phyloP scores from a whole-genome alignment of 2,329 filamentous ascomycete species.

The Alternaria sp. region DNA sequence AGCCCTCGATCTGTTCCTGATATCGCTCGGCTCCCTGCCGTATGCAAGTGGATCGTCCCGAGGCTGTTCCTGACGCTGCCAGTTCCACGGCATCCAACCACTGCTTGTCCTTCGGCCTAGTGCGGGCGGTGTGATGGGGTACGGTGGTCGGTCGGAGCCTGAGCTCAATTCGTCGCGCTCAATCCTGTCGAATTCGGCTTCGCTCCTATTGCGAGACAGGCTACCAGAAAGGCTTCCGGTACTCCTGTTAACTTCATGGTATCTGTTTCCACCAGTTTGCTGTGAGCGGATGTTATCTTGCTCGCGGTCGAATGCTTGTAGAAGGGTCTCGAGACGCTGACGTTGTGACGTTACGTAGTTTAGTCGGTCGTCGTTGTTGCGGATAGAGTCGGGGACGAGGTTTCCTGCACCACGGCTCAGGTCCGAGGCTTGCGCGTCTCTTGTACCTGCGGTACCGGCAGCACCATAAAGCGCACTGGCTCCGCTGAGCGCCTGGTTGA shows the following conservation, averaged over 20 bases:
- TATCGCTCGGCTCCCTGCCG: conserved; percentile 37
- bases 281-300: conserved; percentile 65
- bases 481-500: conserved; percentile 76
- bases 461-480: conserved; percentile 60
- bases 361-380: conserved; percentile 71
- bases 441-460: conserved; percentile 34
- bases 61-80: conserved; percentile 43
- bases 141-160: conserved; percentile 57
- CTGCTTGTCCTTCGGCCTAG: conserved; percentile 43
- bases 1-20: conserved; percentile 35
- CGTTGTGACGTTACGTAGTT: conserved; percentile 80
- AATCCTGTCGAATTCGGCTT: conserved; percentile 89
- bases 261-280: conserved; percentile 54
- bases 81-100: conserved; percentile 62
- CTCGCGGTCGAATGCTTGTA: conserved; percentile 82
- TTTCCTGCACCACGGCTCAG: conserved; percentile 64
- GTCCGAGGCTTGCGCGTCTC: conserved; percentile 57
- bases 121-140: conserved; percentile 45
- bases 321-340: conserved; percentile 75
- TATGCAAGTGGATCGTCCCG: conserved; percentile 47
- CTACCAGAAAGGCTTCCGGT: conserved; percentile 45
- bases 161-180: conserved; percentile 68
- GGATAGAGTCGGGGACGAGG: conserved; percentile 74
- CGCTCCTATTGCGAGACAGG: conserved; percentile 82
- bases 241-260: conserved; percentile 50